Conservation (phyloP, 306 rosid genomes). For the Medicago truncatula region MtrunA17r5.0-ANR NC_053048.1:55290001-55290500, state of each 20-base stretch:
- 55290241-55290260: neutral
- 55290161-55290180: conserved; percentile 30
- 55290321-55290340: conserved; percentile 20
- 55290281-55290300: neutral
- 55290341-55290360: conserved; percentile 43
- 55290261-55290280: conserved; percentile 15
- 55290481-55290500: conserved; percentile 27
- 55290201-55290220: conserved; percentile 34
- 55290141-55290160: conserved; percentile 52
- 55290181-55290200: conserved; percentile 26
- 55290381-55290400: neutral
- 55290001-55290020: neutral
- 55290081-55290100: conserved; percentile 48
- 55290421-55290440: conserved; percentile 38
- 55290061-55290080: conserved; percentile 44
- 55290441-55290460: neutral
- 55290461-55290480: conserved; percentile 35
- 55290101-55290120: neutral
- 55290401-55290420: conserved; percentile 38
- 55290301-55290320: conserved; percentile 32
- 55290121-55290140: neutral
- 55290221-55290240: conserved; percentile 39
- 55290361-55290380: conserved; percentile 32
- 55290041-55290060: conserved; percentile 31
- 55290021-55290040: neutral